Evolutionary conservation across 768 basidiomycete genomes (phyloP), one percentile per base, ranked within the genome.

Genomic region (Psilocybe tampanensis): DNA sequence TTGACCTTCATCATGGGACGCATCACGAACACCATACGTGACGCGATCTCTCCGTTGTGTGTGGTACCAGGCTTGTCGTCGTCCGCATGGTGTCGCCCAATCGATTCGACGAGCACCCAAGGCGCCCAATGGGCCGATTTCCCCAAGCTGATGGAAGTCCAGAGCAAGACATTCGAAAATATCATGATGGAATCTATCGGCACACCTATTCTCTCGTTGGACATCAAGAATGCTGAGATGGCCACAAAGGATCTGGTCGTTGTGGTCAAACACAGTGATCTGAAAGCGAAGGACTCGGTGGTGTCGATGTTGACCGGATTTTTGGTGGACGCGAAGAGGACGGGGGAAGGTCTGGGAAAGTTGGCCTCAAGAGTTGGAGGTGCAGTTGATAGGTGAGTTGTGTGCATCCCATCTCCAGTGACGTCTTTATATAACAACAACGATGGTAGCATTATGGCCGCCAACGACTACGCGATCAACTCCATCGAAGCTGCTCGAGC

Each of bases 181-280:
- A 70, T 92, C 17, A 67, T 88, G 22, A 83, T 82, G 47, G 82
- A 85, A 44, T 76, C 85, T 0, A 76, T 80, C 0, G 84, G 86
- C 2, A 81, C 83, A 0, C 82, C 86, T 0, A 77, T 76, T 5
- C 67, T 93, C 34, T 83, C 88, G 4, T 66, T 89, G 43, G 83
- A 89, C 54, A 81, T 93, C 60, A 85, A 90, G 71, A 86, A 85
- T 68, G 86, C 89, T 13, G 86, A 92, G 62, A 86, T 92, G 81
- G 91, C 89, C 13, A 89, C 86, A 1, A 74, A 70, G 21, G 90
- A 93, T 66, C 75, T 93, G 50, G 73, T 82, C 13, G 78, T 82
- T 5, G 75, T 90, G 24, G 85, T 92, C 15, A 78, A 77, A 15
- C 70, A 80, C 57, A 92, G 90, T 67, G 74, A 86, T 15, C 68